phyloP scores from a whole-genome alignment of 1,139 yeast genomes.

The Suhomyces atakaporum region DNA sequence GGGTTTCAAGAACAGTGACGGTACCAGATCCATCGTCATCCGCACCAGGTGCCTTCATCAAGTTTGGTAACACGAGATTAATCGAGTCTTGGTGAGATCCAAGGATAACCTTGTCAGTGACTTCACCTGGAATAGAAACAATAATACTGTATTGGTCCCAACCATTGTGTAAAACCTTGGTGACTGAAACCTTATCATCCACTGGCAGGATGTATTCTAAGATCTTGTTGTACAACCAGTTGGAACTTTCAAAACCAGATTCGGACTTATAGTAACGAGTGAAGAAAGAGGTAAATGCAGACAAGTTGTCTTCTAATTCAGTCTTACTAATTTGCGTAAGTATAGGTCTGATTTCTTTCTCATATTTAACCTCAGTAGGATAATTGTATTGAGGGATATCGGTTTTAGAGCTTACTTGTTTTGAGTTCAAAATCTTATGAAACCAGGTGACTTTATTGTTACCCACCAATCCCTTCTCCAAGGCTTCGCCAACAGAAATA shows the following conservation, averaged over 20 bases:
- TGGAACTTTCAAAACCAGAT: constrained; percentile 69
- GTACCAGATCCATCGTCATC: constrained; percentile 95
- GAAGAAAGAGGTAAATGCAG: constrained; percentile 66
- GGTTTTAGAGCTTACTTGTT: constrained; percentile 32
- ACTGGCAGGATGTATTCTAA: constrained; percentile 44
- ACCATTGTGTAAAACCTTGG: constrained; percentile 36
- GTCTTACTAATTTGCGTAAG: constrained; percentile 44
- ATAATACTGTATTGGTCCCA: constrained; percentile 50
- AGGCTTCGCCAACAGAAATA: constrained; percentile 38
- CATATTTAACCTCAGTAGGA: constrained; percentile 50
- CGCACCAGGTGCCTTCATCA: constrained; percentile 87
- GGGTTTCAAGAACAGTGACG: constrained; percentile 72
- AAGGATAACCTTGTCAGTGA: constrained; percentile 55
- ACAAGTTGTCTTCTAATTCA: constrained; percentile 55
- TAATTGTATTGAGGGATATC: constrained; percentile 49
- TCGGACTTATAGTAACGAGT: constrained; percentile 81
- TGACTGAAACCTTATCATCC: constrained; percentile 28
- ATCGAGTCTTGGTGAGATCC: constrained; percentile 93
- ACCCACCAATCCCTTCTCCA: constrained; percentile 30
- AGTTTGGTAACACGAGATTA: constrained; percentile 69
- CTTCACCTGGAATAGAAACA: constrained; percentile 43
- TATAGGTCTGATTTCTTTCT: constrained; percentile 42
- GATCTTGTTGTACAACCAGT: constrained; percentile 64
- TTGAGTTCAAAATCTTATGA: constrained; percentile 28
- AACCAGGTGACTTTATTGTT: constrained; percentile 9